These are phyloP conservation scores for Suhomyces canberraensis DNA, from an alignment of 805 yeast genomes.

Conservation along the genomic window DNA sequence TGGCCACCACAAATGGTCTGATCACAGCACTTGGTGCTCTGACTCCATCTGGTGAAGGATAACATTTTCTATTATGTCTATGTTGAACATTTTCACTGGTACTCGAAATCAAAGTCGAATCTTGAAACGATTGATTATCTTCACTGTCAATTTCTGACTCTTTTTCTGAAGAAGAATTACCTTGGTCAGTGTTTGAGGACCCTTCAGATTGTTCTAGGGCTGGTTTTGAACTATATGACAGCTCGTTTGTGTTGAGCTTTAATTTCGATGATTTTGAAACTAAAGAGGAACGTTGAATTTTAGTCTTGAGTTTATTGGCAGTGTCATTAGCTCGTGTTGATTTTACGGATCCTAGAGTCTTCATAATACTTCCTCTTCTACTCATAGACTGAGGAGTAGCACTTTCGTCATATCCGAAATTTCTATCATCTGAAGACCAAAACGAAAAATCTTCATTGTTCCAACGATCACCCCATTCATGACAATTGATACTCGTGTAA, in stretches of 20 bases:
- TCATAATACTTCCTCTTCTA: conserved; percentile 8
- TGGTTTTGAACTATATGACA: too few relatives aligned
- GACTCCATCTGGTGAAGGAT: conserved; percentile 55
- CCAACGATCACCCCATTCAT: conserved; percentile 89
- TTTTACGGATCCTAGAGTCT: conserved; percentile 3
- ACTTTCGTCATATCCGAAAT: conserved; percentile 15
- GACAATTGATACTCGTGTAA: conserved; percentile 69
- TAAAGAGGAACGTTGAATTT: background rate
- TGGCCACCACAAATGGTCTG: conserved; percentile 70
- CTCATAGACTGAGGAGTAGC: conserved; percentile 4
- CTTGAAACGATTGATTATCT: conserved; percentile 17
- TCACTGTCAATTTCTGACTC: conserved; percentile 7
- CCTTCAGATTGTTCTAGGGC: too few relatives aligned
- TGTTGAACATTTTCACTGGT: conserved; percentile 20
- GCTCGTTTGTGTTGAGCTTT: background rate
- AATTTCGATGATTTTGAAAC: conserved; percentile 1
- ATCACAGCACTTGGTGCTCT: conserved; percentile 73
- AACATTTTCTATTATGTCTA: conserved; percentile 32
- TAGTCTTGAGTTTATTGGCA: conserved; percentile 2
- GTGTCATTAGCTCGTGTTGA: conserved; percentile 3
- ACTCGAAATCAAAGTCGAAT: conserved; percentile 21
- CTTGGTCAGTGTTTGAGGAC: background rate
- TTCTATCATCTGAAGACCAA: conserved; percentile 66
- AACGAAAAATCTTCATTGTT: conserved; percentile 91
- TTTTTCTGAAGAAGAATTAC: conserved; percentile 1